These are phyloP conservation scores for Aspergillus saccharolyticus DNA, from an alignment of 495 filamentous ascomycete genomes.

Conservation along the genomic window DNA sequence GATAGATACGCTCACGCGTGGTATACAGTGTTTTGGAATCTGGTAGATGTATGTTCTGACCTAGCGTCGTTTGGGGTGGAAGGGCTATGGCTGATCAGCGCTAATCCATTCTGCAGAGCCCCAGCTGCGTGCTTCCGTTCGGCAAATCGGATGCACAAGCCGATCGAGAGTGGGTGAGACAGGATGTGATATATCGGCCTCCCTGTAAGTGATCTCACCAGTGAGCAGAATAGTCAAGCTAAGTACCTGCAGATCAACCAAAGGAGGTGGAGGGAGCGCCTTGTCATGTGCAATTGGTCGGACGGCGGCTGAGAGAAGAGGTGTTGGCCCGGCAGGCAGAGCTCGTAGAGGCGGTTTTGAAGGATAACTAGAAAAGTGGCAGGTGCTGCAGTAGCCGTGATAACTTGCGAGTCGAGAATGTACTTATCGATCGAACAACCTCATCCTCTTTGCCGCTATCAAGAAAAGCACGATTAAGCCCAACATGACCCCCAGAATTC, in stretches of 20 bases:
- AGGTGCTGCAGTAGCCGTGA: no score
- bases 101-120: constrained; percentile 23
- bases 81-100: neutral
- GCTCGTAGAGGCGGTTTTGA: constrained; percentile 17
- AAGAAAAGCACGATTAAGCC: constrained; percentile 14
- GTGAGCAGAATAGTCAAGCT: neutral
- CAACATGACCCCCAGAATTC: constrained; percentile 58
- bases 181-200: constrained; percentile 17
- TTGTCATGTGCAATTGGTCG: constrained; percentile 28
- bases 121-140: constrained; percentile 32
- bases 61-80: neutral
- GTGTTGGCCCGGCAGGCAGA: constrained; percentile 17
- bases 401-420: no score
- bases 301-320: constrained; percentile 26
- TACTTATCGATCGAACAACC: constrained; percentile 11
- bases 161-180: constrained; percentile 17
- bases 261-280: constrained; percentile 23
- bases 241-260: constrained; percentile 15
- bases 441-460: constrained; percentile 11
- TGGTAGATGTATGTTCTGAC: constrained; percentile 43
- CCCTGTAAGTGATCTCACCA: constrained; percentile 16
- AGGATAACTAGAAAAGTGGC: neutral
- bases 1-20: constrained; percentile 43
- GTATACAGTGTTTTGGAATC: constrained; percentile 48
- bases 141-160: constrained; percentile 17